Base-by-base conservation (phyloP, 805 yeast species). In the Candida verbasci region DNA sequence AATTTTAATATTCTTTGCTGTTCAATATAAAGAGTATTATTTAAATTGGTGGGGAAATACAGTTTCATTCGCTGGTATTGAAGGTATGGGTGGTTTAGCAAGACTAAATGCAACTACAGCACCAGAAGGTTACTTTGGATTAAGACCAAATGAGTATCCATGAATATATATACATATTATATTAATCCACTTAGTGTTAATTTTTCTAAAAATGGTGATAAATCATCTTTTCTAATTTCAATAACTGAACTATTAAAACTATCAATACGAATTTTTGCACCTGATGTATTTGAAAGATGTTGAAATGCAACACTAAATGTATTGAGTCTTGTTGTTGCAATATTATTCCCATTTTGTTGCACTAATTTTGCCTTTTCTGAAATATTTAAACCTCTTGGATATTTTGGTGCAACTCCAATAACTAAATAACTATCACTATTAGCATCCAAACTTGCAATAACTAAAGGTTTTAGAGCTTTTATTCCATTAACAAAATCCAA, bases 181-280 rank as follows among this genome's bases (percentile, higher is more conserved):
- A 63, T 51, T 34, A 64, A 48, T 10, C 89, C 89, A 63, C 88
- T 82, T 33, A 83, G 56, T 9, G 95, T 86, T 43, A 91, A 64
- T 40, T 78, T 77, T 55, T 93, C 97, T 42, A 93, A 61, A 52
- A 93, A 93, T 34, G 95, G 86, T 4, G 87, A 70, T 44, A 93
- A 65, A 55, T 93, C 98, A 33, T 89, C 96, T 52, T 80, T 82
- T 41, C 86, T 65, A 29, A 93, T 80, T 61, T 93, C 97, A 29
- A 93, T 87, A 16, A 93, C 86, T 3, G 97, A 80, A 45, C 95
- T 85, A 55, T 93, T 97, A 60, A 93, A 93, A 52, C 95, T 87
- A 56, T 93, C 97, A 43, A 93, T 84, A 50, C 91, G 74, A 14
- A 88, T 88, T 48, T 84, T 80, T 3, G 97, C 96, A 28, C 88